Evolutionary conservation across 1,139 yeast genomes (phyloP), one percentile per base, ranked within the genome.

Genomic region (Nematodospora anomalae): DNA sequence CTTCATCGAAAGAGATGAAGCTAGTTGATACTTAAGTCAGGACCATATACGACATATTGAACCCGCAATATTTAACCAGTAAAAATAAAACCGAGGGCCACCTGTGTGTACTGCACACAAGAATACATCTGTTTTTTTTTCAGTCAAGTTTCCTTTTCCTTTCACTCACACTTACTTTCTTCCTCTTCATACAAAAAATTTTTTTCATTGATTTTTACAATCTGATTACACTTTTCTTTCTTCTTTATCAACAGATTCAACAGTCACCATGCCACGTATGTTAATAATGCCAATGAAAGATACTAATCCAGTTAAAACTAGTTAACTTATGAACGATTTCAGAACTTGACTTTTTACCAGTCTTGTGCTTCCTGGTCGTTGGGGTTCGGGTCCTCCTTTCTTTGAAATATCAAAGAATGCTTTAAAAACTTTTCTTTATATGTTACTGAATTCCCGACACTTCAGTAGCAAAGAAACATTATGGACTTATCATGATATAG

Each of bases 361-460:
- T 18, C 21, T 18, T 18, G 21, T 42, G 43, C 45, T 36, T 29
- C 34, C 47, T 44, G 46, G 42, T 43, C 46, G 49, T 49, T 57
- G 81, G 74, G 83, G 82, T 76, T 80, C 87, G 86, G 86, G 86
- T 73, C 86, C 87, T 80, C 84, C 60, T 60, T 57, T 55, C 52
- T 50, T 51, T 50, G 45, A 45, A 33, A 38, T 46, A 46, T 49
- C 58, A 54, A 57, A 57, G 66, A 43, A 39, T 39, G 41, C 43
- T 36, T 26, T 33, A 40, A 43, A 38, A 30, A 24, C 36, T 38
- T 64, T 67, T 31, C 34, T 38, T 36, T 35, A 27, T 27, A 30
- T 27, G 80, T 73, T 64, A 64, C 83, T 81, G 83, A 80, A 83
- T 55, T 67, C 90, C 90, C 88, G 92, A 83, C 92, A 83, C 92